Evolutionary conservation across 2,329 filamentous ascomycete species (phyloP).

Genomic region (Zalaria obscura): DNA sequence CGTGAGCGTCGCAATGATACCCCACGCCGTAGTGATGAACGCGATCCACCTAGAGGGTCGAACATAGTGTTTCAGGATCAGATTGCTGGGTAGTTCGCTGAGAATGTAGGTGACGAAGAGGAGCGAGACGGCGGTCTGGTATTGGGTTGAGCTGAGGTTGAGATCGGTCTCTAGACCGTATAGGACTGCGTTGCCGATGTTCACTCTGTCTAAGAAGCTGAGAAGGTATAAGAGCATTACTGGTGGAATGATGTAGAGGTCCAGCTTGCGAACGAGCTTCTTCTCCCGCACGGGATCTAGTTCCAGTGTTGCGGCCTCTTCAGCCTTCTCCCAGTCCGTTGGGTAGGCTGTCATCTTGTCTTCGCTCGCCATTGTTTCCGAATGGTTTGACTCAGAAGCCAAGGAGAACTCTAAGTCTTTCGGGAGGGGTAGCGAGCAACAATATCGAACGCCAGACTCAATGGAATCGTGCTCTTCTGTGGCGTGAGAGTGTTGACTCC

Average conservation of each 20-base stretch:
- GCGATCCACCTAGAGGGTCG: slow-evolving; percentile 37
- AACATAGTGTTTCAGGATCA: slow-evolving; percentile 30
- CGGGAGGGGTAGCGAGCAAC: too few relatives aligned
- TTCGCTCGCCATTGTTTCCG: too few relatives aligned
- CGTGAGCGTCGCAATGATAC: slow-evolving; percentile 53
- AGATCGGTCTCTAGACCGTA: slow-evolving; percentile 52
- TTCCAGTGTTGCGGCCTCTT: not conserved
- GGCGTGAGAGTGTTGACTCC: too few relatives aligned
- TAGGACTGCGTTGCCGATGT: slow-evolving; percentile 47
- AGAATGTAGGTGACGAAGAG: slow-evolving; percentile 32
- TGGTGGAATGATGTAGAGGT: slow-evolving; percentile 49
- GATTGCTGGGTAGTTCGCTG: slow-evolving; percentile 30
- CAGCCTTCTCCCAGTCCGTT: not conserved
- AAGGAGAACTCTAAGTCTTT: too few relatives aligned
- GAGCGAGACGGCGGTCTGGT: slow-evolving; percentile 40
- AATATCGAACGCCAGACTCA: too few relatives aligned
- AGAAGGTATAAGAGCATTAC: slow-evolving; percentile 60
- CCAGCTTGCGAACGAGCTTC: slow-evolving; percentile 49
- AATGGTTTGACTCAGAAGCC: too few relatives aligned
- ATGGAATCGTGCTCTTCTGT: too few relatives aligned
- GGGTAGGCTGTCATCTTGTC: not conserved
- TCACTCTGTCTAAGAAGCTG: slow-evolving; percentile 49
- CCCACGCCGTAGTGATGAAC: slow-evolving; percentile 46
- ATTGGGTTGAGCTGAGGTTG: slow-evolving; percentile 47
- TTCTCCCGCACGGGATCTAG: slow-evolving; percentile 2